Evolutionary conservation across 352 stramenopile genomes (phyloP), one percentile per base, ranked within the genome.

Genomic region (Halophytophthora batemanensis): DNA sequence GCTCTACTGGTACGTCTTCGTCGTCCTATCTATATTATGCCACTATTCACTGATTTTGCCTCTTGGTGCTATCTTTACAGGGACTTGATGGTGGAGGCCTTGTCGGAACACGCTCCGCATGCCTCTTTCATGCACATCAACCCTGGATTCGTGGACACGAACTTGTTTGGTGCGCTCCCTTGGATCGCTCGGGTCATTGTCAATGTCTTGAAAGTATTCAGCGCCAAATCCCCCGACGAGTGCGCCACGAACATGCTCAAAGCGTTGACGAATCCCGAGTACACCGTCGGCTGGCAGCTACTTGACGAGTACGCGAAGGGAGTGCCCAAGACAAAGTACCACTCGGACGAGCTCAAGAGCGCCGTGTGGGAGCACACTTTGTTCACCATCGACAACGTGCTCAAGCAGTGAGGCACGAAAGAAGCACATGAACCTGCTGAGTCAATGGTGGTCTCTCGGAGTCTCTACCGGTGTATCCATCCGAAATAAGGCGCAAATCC

Each of bases 121-220:
- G 50, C 50, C 5, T 14, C 34, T 0, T 56, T 56, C 50, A 44
- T 56, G 50, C 50, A 56, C 40, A 38, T 38, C n/a, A 22, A 37
- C 10, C 49, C 49, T 7, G 49, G 49, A 1, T 56, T 45, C 19
- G 50, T 49, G 5, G 44, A 48, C 38, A 48, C 48, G 28, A 33
- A 29, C 18, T 25, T 45, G 8, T 14, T 21, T n/a, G 19, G 37
- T 22, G 22, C 17, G 13, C 14, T 44, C 8, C 29, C 6, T 22
- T 56, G 50, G 29, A 50, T 37, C 21, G 2, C 49, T 10, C 28
- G 40, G 21, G 10, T 21, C 6, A 33, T 40, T n/a, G 36, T 15
- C 12, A 41, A 19, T 15, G 36, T 41, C 4, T 19, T 50, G 40
- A 49, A 43, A 14, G 2, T 42, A 7, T 14, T 28, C 12, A 17